Evolutionary conservation across 495 filamentous ascomycete genomes (phyloP), one percentile per base, ranked within the genome.

Genomic region (Thozetella sp.): DNA sequence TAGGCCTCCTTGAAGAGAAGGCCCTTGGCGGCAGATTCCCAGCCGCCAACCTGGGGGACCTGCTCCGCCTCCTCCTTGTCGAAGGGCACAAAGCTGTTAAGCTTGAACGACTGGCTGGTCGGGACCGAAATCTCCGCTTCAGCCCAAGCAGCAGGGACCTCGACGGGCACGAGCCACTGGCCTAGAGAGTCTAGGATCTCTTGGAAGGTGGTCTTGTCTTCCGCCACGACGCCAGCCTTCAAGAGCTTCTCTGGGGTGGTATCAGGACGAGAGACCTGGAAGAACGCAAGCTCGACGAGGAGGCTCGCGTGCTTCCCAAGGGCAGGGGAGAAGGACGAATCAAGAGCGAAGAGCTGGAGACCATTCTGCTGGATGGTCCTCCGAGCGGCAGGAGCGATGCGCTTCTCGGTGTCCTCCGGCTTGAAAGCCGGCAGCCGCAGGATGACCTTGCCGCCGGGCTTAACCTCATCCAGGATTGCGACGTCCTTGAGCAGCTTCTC

Each of bases 1-100:
- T 92, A 97, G 12, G 93, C 95, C 78, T 99, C 96, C 78, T 94
- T 97, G 86, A 99, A 99, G 10, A 85, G 84, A 56, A 99, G 79
- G 25, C 88, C 91, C 74, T 95, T 93, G 2, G 95, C 96, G 56
- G 87, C 92, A 46, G 86, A 86, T 68, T 90, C 78, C 89, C 92
- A 96, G 65, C 85, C 82, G 64, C 85, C 86, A 64, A 97, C 85
- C 48, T 87, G 75, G 22, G 75, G 63, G 0, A 84, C 78, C 51
- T 88, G 83, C 69, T 93, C 90, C 1, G 75, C 25, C 64, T 96
- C 91, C 45, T 84, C 77, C 74, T 93, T 95, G 53, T 93, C 84
- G 71, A 94, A 97, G 11, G 83, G 69, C 24, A 82, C 83, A 67
- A 99, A 99, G 81, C 92, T 93, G 77, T 87, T 97, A 58, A 83